Conservation (phyloP, 306 rosid species). For the Corylus avellana region DNA sequence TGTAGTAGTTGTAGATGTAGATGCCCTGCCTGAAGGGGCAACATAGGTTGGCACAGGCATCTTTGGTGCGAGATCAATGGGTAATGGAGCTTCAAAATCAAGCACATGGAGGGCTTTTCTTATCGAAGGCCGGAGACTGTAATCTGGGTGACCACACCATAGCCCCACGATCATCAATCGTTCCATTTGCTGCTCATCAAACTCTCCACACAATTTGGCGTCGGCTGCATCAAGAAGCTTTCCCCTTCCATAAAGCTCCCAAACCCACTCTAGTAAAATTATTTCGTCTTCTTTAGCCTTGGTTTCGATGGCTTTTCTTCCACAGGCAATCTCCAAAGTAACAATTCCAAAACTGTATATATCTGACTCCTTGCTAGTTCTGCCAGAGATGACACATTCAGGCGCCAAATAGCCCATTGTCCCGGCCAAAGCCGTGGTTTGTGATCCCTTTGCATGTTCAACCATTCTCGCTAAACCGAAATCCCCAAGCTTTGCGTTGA, state of each 20-base stretch:
- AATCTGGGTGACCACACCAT: conserved; percentile 34
- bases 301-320: conserved; percentile 34
- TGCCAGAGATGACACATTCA: conserved; percentile 10
- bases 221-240: conserved; percentile 28
- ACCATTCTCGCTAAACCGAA: neutral
- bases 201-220: conserved; percentile 15
- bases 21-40: neutral
- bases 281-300: neutral
- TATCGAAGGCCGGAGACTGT: conserved; percentile 12
- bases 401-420: conserved; percentile 36
- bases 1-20: neutral
- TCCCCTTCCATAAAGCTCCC: conserved; percentile 30
- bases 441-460: neutral
- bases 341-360: conserved; percentile 49
- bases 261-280: conserved; percentile 39
- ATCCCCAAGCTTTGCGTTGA: neutral
- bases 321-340: conserved; percentile 47
- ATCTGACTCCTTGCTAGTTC: conserved; percentile 29
- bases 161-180: conserved; percentile 26
- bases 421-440: conserved; percentile 16
- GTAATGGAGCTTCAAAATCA: conserved; percentile 22
- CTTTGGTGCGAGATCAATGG: conserved; percentile 16
- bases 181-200: conserved; percentile 24
- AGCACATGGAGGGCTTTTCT: conserved; percentile 27
- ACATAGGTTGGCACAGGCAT: neutral